Evolutionary conservation across 768 basidiomycete species (phyloP), one percentile per base, ranked within the genome.

Genomic region (Mycena sanguinolenta): DNA sequence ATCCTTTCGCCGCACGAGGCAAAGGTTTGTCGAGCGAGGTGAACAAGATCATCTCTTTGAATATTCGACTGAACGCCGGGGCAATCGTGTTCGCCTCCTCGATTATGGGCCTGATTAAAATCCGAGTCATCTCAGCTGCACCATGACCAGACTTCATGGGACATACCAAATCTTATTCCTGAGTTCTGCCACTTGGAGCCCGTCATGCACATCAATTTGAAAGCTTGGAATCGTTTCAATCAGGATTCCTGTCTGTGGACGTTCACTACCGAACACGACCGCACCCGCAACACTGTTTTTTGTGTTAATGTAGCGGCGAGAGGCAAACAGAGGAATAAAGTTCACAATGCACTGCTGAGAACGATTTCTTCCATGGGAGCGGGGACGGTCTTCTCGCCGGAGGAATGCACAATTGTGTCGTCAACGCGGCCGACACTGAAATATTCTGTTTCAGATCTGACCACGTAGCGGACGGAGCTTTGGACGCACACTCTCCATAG

Each of bases 11-110:
- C 1, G 85, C 77, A 25, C 83, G 82, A n/a, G 82, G 77, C 49
- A 89, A 77, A 1, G 84, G 86, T 64, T 85, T 85, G 0, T 76
- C 78, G 1, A 73, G 73, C 3, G 79, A 76, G 0, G 86, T 79
- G 19, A 88, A 74, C 32, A 88, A 50, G 42, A 89, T 85, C 85
- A 89, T 86, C 72, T 89, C 85, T 70, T 85, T 85, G 76, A 84
- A 86, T 16, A 87, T 79, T n/a, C 82, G 78, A 63, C 83, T 85
- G 55, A 82, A 85, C 0, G 79, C 65, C 0, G 86, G 85, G 0
- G 82, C 80, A 1, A 74, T 73, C 23, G 69, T 75, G 71, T 87
- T 87, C 3, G 84, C 85, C 34, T 84, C 80, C 25, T 84, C 85
- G 2, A 86, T 79, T 14, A 76, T 69, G 2, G 76, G 78, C 82